Evolutionary conservation across 306 rosid species (phyloP).

Genomic region (Sesbania bispinosa): DNA sequence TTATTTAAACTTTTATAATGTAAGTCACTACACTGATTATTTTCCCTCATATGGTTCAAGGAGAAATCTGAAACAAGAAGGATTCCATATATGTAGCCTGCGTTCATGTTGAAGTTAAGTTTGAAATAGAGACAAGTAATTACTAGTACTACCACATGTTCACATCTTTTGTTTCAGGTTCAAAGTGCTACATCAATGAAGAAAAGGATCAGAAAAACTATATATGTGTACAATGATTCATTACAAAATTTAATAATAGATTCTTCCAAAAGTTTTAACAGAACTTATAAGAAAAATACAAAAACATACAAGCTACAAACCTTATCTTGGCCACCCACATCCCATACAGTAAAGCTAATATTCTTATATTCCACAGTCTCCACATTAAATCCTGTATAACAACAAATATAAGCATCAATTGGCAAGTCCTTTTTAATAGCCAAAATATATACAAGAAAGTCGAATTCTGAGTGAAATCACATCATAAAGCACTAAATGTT

Average conservation of each 20-base stretch:
- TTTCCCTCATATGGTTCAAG: not conserved
- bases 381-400: constrained; percentile 56
- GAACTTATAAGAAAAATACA: not conserved
- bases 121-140: not conserved
- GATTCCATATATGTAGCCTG: constrained; percentile 33
- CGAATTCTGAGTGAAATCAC: not conserved
- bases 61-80: constrained; percentile 32
- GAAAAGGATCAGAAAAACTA: not conserved
- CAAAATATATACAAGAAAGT: not conserved
- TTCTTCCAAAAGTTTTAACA: not conserved
- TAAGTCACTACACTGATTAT: constrained; percentile 23
- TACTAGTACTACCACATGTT: not conserved
- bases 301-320: constrained; percentile 34
- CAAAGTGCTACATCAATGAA: not conserved
- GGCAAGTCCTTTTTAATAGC: not conserved
- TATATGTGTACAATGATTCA: not conserved
- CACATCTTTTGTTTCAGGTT: not conserved
- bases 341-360: constrained; percentile 76
- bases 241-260: not conserved
- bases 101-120: constrained; percentile 10
- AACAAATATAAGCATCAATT: constrained; percentile 13
- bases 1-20: not conserved
- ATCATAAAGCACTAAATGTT: not conserved
- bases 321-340: constrained; percentile 83
- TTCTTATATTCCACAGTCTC: constrained; percentile 80